phyloP scores from a whole-genome alignment of 2,329 filamentous ascomycete species.

The Lachnellula arida region DNA sequence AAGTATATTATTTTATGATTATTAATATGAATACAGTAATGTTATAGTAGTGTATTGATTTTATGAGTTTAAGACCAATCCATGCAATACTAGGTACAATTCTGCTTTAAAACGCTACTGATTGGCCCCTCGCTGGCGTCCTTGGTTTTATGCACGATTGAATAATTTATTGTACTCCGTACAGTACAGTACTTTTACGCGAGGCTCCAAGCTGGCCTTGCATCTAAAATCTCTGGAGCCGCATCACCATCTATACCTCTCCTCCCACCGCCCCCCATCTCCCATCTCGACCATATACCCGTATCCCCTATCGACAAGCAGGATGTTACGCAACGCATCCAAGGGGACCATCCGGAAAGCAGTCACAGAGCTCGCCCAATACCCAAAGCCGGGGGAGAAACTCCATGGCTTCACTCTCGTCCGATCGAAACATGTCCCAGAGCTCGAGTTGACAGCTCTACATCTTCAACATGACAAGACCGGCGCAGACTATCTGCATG shows the following conservation, averaged over 20 bases:
- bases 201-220: conserved; percentile 1
- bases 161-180: background rate
- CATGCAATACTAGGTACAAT: background rate
- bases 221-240: background rate
- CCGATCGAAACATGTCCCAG: conserved; percentile 85
- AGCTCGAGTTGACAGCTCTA: conserved; percentile 86
- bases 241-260: background rate
- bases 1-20: no score
- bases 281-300: background rate
- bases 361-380: conserved; percentile 69
- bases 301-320: background rate
- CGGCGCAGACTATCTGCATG: conserved; percentile 90
- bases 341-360: conserved; percentile 52
- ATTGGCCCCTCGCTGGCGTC: conserved; percentile 10
- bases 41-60: background rate
- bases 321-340: conserved; percentile 48
- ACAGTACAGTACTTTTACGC: background rate
- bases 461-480: conserved; percentile 93
- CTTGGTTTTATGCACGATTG: conserved; percentile 13
- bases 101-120: background rate
- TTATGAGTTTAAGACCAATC: no score
- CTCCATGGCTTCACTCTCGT: conserved; percentile 91
- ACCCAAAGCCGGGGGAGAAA: conserved; percentile 75
- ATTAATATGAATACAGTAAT: background rate
- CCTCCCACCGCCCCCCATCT: background rate